Conservation (phyloP, 495 filamentous ascomycete species). For the Penicillium bialowiezense region DNA sequence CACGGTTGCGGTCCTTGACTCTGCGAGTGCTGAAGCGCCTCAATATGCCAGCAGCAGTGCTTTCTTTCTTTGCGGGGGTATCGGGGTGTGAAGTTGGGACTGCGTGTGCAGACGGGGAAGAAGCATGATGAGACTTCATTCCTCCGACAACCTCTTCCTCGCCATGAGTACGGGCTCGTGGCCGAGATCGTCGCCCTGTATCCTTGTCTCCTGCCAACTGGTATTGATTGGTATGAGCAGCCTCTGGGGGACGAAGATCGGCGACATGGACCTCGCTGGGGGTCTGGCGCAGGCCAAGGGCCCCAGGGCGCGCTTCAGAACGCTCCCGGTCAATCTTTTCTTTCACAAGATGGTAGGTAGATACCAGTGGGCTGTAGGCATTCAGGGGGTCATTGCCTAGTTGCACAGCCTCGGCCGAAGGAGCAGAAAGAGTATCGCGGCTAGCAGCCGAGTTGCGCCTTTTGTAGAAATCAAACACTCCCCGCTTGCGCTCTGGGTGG, state of each 20-base stretch:
- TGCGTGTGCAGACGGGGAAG: slow-evolving; percentile 48
- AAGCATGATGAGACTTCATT: slow-evolving; percentile 68
- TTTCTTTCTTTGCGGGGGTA: slow-evolving; percentile 75
- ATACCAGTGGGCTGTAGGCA: slow-evolving; percentile 88
- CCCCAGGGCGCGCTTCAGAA: slow-evolving; percentile 59
- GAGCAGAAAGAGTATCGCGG: slow-evolving; percentile 81
- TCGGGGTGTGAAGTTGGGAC: slow-evolving; percentile 58
- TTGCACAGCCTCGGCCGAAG: slow-evolving; percentile 79
- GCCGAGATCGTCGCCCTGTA: slow-evolving; percentile 73
- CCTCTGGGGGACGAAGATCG: slow-evolving; percentile 74
- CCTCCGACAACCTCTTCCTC: slow-evolving; percentile 85
- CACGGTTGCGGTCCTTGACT: slow-evolving; percentile 53
- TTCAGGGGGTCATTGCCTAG: slow-evolving; percentile 87
- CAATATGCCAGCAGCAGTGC: slow-evolving; percentile 80
- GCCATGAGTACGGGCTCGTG: slow-evolving; percentile 88
- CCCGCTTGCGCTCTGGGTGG: slow-evolving; percentile 80
- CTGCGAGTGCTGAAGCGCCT: slow-evolving; percentile 87
- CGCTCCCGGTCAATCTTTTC: slow-evolving; percentile 90
- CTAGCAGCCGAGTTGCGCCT: slow-evolving; percentile 81
- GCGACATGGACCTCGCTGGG: slow-evolving; percentile 66
- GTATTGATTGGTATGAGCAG: slow-evolving; percentile 91
- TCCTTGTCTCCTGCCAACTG: slow-evolving; percentile 80
- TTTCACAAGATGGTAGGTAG: slow-evolving; percentile 91
- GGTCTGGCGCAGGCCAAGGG: slow-evolving; percentile 51
- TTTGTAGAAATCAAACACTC: slow-evolving; percentile 97